Percentiles rank a stretch among this genome's conserved stretches.
Evolutionary conservation across 2,329 filamentous ascomycete genomes (phyloP).

Genomic region (Verruconis gallopava): DNA sequence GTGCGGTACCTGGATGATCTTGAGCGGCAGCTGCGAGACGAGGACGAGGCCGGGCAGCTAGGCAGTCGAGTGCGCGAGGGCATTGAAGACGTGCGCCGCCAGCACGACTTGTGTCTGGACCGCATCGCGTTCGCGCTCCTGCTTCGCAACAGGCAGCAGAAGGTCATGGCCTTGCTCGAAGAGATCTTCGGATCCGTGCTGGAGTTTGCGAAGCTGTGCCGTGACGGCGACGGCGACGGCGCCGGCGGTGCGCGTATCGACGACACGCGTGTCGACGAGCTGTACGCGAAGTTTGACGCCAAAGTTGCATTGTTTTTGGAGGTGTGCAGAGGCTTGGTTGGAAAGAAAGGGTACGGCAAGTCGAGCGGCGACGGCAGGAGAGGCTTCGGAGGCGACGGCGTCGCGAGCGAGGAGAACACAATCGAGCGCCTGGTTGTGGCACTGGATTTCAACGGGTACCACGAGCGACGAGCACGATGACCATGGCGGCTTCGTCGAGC

Average conservation of each 20-base stretch:
- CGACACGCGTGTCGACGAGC: slow-evolving; percentile 25
- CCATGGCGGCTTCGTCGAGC: too few relatives aligned
- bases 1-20: slow-evolving; percentile 51
- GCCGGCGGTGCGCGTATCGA: slow-evolving; percentile 17
- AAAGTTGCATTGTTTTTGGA: slow-evolving; percentile 63
- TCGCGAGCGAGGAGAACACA: slow-evolving; percentile 39
- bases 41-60: slow-evolving; percentile 33
- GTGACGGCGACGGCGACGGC: too few relatives aligned
- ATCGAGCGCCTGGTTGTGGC: slow-evolving; percentile 55
- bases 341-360: slow-evolving; percentile 42
- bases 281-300: slow-evolving; percentile 56
- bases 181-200: slow-evolving; percentile 65
- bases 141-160: slow-evolving; percentile 60
- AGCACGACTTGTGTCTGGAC: slow-evolving; percentile 62
- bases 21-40: slow-evolving; percentile 39
- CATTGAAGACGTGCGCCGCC: slow-evolving; percentile 51
- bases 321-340: slow-evolving; percentile 55
- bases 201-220: slow-evolving; percentile 41
- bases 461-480: not conserved
- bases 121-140: slow-evolving; percentile 62
- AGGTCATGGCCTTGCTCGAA: slow-evolving; percentile 59
- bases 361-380: slow-evolving; percentile 15
- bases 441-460: slow-evolving; percentile 60
- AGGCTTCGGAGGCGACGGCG: slow-evolving; percentile 21
- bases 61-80: slow-evolving; percentile 39